Evolutionary conservation across 441 rosid genomes (phyloP).

Genomic region (Metrosideros polymorpha): DNA sequence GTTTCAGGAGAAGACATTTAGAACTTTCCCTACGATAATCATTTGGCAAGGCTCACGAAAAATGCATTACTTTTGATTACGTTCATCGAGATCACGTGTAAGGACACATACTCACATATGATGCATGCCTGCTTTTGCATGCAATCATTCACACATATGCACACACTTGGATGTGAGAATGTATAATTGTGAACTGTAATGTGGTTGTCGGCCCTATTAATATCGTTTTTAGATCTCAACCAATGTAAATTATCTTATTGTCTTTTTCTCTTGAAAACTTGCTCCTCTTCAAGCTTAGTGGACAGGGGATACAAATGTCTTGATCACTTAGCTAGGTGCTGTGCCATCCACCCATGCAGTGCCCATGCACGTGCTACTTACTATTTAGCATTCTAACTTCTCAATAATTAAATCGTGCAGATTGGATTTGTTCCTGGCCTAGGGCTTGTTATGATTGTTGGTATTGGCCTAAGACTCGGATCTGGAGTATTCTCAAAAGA

Average conservation of each 20-base stretch:
- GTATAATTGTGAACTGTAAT: neutral
- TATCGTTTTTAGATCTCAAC: neutral
- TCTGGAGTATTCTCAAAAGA: slow-evolving; percentile 62
- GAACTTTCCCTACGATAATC: neutral
- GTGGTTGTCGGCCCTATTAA: neutral
- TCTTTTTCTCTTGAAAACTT: neutral
- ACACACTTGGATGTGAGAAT: neutral
- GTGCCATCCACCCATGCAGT: neutral
- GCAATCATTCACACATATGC: neutral
- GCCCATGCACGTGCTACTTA: neutral
- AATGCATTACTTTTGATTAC: too few species aligned
- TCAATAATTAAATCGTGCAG: slow-evolving; percentile 13
- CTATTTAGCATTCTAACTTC: neutral
- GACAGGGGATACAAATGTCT: neutral
- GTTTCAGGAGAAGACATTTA: neutral
- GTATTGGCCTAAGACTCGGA: slow-evolving; percentile 46
- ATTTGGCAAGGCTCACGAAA: too few species aligned
- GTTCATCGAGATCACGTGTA: neutral
- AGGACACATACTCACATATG: neutral
- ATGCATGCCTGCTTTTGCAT: neutral
- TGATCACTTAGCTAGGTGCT: neutral
- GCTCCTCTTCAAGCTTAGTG: neutral
- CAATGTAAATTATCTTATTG: neutral
- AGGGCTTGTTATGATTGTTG: slow-evolving; percentile 41
- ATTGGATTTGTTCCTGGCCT: slow-evolving; percentile 68